phyloP scores from a whole-genome alignment of 2,329 filamentous ascomycete species.

The Clathrospora elynae region DNA sequence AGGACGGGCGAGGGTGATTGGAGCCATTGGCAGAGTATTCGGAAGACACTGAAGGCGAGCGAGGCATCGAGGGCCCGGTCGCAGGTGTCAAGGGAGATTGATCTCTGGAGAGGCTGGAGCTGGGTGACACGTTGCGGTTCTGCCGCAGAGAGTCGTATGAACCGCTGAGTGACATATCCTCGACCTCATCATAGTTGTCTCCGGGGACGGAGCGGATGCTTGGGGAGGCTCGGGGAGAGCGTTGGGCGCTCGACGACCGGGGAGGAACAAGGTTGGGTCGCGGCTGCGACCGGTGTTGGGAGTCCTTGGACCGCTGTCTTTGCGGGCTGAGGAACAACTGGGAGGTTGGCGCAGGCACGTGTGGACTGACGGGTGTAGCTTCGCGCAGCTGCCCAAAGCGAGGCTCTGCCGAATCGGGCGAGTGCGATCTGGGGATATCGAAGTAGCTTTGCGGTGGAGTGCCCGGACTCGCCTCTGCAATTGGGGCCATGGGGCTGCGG shows the following conservation, averaged over 20 bases:
- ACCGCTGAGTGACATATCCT: constrained; percentile 63
- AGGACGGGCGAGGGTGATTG: constrained; percentile 71
- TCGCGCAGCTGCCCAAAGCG: constrained; percentile 50
- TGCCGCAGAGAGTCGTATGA: constrained; percentile 66
- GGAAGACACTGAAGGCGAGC: constrained; percentile 85
- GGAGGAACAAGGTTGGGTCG: constrained; percentile 47
- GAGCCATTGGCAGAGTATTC: constrained; percentile 69
- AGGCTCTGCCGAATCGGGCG: constrained; percentile 54
- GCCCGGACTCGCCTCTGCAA: constrained; percentile 41
- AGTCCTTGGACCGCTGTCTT: constrained; percentile 50
- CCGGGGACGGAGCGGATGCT: constrained; percentile 54
- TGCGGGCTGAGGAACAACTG: constrained; percentile 45
- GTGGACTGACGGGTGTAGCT: constrained; percentile 50
- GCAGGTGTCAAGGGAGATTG: constrained; percentile 69
- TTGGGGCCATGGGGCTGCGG: constrained; percentile 41
- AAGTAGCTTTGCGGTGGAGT: constrained; percentile 51
- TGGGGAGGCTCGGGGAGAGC: constrained; percentile 47
- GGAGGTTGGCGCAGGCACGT: constrained; percentile 39
- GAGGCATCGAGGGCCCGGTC: constrained; percentile 61
- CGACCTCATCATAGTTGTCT: constrained; percentile 71
- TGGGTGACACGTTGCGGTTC: constrained; percentile 77
- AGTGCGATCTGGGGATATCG: constrained; percentile 52
- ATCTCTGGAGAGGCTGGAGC: constrained; percentile 65
- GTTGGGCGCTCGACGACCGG: constrained; percentile 47
- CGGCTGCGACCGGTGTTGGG: constrained; percentile 31